Conservation (phyloP, 495 filamentous ascomycete species). For the Hyaloscypha finlandica region DNA sequence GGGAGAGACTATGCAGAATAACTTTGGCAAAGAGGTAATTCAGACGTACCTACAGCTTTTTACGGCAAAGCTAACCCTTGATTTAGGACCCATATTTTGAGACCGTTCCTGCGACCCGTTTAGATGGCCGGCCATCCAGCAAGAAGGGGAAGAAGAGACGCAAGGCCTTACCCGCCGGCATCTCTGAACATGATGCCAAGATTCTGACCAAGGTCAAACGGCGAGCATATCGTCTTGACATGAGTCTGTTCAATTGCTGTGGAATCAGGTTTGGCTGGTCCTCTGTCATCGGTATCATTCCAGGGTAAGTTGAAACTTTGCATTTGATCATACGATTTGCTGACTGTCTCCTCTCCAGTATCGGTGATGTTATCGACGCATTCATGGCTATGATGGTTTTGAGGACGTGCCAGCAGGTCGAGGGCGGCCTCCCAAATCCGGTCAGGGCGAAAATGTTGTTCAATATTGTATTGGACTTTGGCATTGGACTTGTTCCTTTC, state of each 20-base stretch:
- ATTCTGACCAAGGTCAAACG: constrained; percentile 79
- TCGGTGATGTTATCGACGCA: constrained; percentile 75
- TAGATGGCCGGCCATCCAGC: constrained; percentile 51
- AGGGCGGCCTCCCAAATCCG: constrained; percentile 64
- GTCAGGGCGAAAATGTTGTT: constrained; percentile 69
- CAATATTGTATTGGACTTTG: constrained; percentile 76
- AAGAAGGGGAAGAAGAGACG: constrained; percentile 64
- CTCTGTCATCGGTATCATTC: constrained; percentile 77
- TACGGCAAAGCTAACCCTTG: constrained; percentile 24
- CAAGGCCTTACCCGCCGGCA: constrained; percentile 68
- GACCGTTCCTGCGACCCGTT: constrained; percentile 65
- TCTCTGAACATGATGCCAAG: constrained; percentile 76
- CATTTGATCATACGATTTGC: constrained; percentile 1
- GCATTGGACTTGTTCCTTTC: constrained; percentile 81
- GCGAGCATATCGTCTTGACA: constrained; percentile 80
- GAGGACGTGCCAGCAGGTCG: constrained; percentile 62
- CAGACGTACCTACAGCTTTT: neutral
- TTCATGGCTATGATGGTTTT: constrained; percentile 71
- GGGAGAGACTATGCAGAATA: constrained; percentile 63
- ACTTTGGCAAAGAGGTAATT: constrained; percentile 68
- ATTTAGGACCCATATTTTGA: constrained; percentile 72
- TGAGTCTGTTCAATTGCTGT: constrained; percentile 71
- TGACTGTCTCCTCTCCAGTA: constrained; percentile 41
- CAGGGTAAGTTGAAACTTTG: constrained; percentile 58
- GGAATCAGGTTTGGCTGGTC: constrained; percentile 83